Evolutionary conservation across 192 early-diverging fungal genomes (phyloP), one percentile per base, ranked within the genome.

Genomic region (Coemansia erecta): DNA sequence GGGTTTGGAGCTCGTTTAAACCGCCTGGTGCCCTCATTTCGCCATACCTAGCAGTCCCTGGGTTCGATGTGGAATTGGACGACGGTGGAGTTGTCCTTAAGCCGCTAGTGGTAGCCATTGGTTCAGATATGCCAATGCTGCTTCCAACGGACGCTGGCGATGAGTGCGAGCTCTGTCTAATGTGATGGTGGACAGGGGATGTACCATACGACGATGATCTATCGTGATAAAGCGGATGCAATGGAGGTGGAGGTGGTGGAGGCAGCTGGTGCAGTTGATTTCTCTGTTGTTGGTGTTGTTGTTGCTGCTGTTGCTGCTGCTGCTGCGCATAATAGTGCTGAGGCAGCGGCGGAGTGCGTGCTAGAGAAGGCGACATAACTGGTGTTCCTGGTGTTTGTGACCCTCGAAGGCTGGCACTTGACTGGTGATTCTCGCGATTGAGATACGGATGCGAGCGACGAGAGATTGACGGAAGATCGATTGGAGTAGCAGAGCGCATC

Each of bases 401-500:
- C 19, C 53, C 53, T 3, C 53, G n/a, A 7, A 55, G 53, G 22
- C 53, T 53, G 51, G 51, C 51, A 17, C 28, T 55, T 17, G 53
- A 21, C 14, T 28, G 52, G 22, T 56, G 52, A 33, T 47, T n/a
- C 10, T 39, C 10, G 60, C 64, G 60, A 19, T 33, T 50, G 31
- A 59, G 21, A 41, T 70, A 70, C 5, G 73, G 73, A 48, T 77
- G 73, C 15, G 73, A 60, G 24, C 73, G 73, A n/a, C 60, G 58
- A 11, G 73, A 63, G 37, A 77, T 46, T 0, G 68, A 41, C 22
- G 64, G 68, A 44, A 67, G 61, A 19, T 77, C 73, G 31, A 70
- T 45, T 0, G 64, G 48, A 5, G 73, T 48, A 1, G 64, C 46
- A 3, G 67, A 50, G 55, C 60, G 64, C 51, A 60, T 23, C 56